A percentile compares a stretch with the other conserved stretches of the same genome.
Evolutionary conservation across 352 stramenopile species (phyloP).

Genomic region (Pythium chondricola): DNA sequence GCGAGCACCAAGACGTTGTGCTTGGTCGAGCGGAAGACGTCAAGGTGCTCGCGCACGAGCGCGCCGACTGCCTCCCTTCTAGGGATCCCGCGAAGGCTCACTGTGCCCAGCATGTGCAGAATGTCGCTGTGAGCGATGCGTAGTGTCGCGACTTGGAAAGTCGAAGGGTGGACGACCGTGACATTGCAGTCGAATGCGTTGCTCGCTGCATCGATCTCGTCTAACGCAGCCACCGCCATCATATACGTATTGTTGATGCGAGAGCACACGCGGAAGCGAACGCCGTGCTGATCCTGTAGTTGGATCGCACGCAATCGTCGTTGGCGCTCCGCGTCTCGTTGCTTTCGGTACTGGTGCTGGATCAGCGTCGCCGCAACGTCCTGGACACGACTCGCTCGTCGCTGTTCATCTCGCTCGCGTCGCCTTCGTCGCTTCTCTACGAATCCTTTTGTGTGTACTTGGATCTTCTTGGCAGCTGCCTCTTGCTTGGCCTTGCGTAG

Average conservation of each 20-base stretch:
- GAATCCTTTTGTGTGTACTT: conserved; percentile 5
- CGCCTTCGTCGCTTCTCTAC: conserved; percentile 10
- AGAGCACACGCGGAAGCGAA: conserved; percentile 17
- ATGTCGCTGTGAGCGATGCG: conserved; percentile 17
- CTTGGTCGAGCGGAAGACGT: conserved; percentile 27
- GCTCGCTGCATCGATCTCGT: conserved; percentile 20
- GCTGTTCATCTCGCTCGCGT: conserved; percentile 8
- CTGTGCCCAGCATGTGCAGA: not conserved
- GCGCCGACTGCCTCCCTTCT: conserved; percentile 15
- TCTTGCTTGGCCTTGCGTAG: conserved; percentile 16
- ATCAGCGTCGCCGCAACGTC: conserved; percentile 25
- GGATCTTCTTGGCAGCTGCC: conserved; percentile 19
- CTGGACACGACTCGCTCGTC: conserved; percentile 11
- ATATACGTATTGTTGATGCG: conserved; percentile 26
- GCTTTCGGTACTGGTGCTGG: conserved; percentile 19
- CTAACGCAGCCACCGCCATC: conserved; percentile 15
- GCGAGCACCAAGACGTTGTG: conserved; percentile 26
- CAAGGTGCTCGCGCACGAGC: conserved; percentile 22
- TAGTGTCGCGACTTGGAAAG: conserved; percentile 10
- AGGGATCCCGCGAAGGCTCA: not conserved
- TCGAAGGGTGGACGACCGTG: conserved; percentile 18
- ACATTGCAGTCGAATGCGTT: conserved; percentile 22
- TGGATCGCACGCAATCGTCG: not conserved
- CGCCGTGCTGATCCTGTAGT: conserved; percentile 6
- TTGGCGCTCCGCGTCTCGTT: conserved; percentile 3